phyloP scores from a whole-genome alignment of 148 eudicot species.

The Rhododendron henanense region DNA sequence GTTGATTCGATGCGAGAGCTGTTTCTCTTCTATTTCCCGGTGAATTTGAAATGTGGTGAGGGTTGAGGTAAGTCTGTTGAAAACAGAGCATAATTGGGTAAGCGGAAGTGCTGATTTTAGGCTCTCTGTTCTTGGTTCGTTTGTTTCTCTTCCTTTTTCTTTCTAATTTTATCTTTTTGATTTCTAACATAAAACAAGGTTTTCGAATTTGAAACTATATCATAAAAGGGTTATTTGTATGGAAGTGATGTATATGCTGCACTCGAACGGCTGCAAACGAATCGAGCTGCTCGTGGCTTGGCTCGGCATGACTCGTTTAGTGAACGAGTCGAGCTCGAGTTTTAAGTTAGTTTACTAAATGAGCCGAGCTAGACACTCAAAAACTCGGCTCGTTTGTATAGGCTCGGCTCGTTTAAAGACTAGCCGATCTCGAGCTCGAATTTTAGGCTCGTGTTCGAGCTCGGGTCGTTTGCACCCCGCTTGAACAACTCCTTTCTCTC shows the following conservation, averaged over 20 bases:
- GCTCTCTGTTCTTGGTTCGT: not conserved
- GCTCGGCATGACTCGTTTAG: too few relatives aligned
- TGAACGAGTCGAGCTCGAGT: too few relatives aligned
- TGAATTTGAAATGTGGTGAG: not conserved
- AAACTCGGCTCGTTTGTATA: too few relatives aligned
- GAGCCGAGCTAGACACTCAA: too few relatives aligned
- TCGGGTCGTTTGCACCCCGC: too few relatives aligned
- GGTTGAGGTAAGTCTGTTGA: not conserved
- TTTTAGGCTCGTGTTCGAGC: too few relatives aligned
- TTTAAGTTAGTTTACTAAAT: too few relatives aligned
- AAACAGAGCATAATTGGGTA: not conserved
- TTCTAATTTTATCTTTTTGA: not conserved
- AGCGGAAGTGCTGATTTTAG: not conserved
- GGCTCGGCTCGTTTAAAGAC: too few relatives aligned
- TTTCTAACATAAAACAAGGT: not conserved
- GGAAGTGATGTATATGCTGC: not conserved
- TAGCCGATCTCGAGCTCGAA: too few relatives aligned
- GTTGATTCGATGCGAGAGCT: conserved; percentile 19
- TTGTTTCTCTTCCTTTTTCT: too few relatives aligned
- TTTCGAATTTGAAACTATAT: not conserved
- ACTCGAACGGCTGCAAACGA: not conserved
- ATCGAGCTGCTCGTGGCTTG: too few relatives aligned
- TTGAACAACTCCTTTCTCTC: too few relatives aligned
- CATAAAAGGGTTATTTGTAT: not conserved
- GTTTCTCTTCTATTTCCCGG: conserved; percentile 14